Base-by-base conservation (phyloP, 176 grass and related monocot genomes). In the Poa annua region DNA sequence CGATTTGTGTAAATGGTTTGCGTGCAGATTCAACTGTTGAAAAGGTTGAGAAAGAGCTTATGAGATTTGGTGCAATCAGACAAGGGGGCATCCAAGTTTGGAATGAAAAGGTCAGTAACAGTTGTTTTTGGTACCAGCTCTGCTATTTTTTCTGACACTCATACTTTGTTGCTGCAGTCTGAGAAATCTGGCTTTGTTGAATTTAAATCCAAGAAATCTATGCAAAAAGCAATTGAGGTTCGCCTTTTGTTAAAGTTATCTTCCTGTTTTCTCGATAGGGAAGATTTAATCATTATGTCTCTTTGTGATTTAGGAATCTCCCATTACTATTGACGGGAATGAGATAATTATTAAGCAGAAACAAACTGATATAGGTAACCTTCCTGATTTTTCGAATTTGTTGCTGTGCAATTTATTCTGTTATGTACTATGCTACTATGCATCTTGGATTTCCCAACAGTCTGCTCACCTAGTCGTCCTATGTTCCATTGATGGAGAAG, bases 61-160 rank as follows among this genome's bases (percentile, higher is more conserved):
- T 87, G 78, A 96, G 73, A 87, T 94, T 93, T 79, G 93, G 96
- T 76, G 53, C 85, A 77, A 89, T 92, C 81, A 96, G 92, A 67
- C 85, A 81, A 80, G 78, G 83, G 74, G 93, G 93, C 44, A 81
- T 99, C 63, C 91, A 96, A 94, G 91, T 96, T 45, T 75, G 88
- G 77, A 88, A 89, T 71, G 79, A 91, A 41, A 84, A 90, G 91
- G 96, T 99, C 76, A 24, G 89, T 79, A 33, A 36, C 59, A 50
- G 56, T 85, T 79, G 11, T 11, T 82, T 83, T 75, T 59, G 22
- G 24, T 15, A 1, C 0, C 11, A 45, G n/a, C 7, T 53, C 10
- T 77, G 11, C 45, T 69, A 64, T 83, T 74, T 77, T 66, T 63
- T 62, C 24, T 83, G 26, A 81, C 36, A 42, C 53, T 66, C 47